These are phyloP conservation scores for Apiotrichum laibachii DNA, from an alignment of 1,284 basidiomycete species.

Conservation along the genomic window DNA sequence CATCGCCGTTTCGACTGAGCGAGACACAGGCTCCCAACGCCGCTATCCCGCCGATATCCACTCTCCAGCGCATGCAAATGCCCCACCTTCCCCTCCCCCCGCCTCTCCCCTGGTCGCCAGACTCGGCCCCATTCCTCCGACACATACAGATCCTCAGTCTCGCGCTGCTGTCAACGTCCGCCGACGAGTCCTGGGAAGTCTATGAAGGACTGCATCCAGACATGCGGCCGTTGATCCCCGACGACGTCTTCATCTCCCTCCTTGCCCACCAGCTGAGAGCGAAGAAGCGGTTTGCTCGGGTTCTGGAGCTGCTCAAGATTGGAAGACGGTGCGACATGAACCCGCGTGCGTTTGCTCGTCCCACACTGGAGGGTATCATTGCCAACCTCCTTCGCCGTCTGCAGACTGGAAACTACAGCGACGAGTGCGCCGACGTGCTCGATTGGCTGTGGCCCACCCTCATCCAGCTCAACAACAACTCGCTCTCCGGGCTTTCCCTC, in stretches of 20 bases:
- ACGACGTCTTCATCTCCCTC: conserved; percentile 33
- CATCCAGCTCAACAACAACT: not conserved
- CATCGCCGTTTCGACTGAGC: not conserved
- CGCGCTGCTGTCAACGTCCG: conserved; percentile 23
- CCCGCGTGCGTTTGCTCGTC: conserved; percentile 11
- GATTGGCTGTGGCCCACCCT: conserved; percentile 23
- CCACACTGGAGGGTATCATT: conserved; percentile 10
- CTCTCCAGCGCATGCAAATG: conserved; percentile 21
- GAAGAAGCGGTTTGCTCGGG: conserved; percentile 7
- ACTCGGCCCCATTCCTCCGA: conserved; percentile 40
- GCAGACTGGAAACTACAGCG: not conserved
- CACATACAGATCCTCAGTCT: conserved; percentile 40
- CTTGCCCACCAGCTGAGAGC: conserved; percentile 30
- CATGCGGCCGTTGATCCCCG: conserved; percentile 35
- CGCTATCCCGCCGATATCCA: conserved; percentile 12
- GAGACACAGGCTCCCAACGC: not conserved
- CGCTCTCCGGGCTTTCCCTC: conserved; percentile 3
- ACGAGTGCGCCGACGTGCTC: conserved; percentile 1
- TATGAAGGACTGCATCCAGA: conserved; percentile 36
- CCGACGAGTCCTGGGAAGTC: conserved; percentile 37
- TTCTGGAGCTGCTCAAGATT: conserved; percentile 27
- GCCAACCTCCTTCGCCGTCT: not conserved
- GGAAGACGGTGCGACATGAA: conserved; percentile 34
- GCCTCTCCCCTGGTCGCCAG: conserved; percentile 43
- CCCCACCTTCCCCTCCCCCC: conserved; percentile 43